phyloP scores from a whole-genome alignment of 129 eudicot species.

The Logfia minima region DNA sequence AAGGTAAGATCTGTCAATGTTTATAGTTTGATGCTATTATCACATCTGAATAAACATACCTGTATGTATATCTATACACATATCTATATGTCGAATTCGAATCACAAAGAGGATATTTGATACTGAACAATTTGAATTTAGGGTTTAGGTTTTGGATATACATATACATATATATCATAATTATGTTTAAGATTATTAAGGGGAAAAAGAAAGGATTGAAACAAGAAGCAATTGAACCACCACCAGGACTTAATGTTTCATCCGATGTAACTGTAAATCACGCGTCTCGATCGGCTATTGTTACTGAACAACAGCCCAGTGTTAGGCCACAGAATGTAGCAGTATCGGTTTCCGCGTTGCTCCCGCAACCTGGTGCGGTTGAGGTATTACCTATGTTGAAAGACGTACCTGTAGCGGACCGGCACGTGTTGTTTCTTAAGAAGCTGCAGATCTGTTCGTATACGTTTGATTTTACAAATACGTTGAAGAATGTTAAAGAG shows the following conservation, averaged over 20 bases:
- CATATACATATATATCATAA: not conserved
- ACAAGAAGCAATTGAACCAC: constrained; percentile 52
- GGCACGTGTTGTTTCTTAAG: constrained; percentile 53
- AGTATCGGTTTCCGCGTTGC: not conserved
- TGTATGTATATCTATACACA: too few relatives aligned
- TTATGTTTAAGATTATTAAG: constrained; percentile 61
- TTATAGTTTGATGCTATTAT: not conserved
- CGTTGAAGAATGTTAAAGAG: constrained; percentile 44
- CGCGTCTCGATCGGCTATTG: constrained; percentile 46
- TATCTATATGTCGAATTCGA: not conserved
- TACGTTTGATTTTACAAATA: constrained; percentile 52
- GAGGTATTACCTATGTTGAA: constrained; percentile 57
- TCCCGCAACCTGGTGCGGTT: constrained; percentile 40
- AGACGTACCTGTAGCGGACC: constrained; percentile 56
- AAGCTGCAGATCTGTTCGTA: constrained; percentile 57
- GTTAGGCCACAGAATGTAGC: constrained; percentile 22
- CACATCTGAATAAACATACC: not conserved
- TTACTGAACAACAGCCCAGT: constrained; percentile 30
- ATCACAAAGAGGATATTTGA: not conserved
- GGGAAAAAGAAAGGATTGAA: constrained; percentile 52
- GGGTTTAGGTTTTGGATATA: constrained; percentile 30
- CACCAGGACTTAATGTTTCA: constrained; percentile 43
- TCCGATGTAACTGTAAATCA: constrained; percentile 61
- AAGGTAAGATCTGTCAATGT: constrained; percentile 29
- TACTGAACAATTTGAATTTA: constrained; percentile 1